These are phyloP conservation scores for Monilinia vaccinii-corymbosi DNA, from an alignment of 2,329 filamentous ascomycete genomes.

Conservation along the genomic window DNA sequence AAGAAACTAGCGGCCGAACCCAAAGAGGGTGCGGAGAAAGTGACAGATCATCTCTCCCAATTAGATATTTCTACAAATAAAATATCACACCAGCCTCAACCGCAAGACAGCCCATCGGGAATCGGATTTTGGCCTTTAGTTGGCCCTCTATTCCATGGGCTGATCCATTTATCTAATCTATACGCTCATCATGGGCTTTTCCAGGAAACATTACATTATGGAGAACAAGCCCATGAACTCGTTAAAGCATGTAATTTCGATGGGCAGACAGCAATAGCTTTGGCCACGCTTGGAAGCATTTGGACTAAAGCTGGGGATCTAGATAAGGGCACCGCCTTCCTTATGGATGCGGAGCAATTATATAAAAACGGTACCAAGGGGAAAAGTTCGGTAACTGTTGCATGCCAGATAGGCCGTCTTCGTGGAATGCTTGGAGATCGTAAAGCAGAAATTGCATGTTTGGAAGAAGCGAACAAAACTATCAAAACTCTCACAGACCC, in stretches of 20 bases:
- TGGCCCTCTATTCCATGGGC: constrained; percentile 59
- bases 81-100: constrained; percentile 32
- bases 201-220: constrained; percentile 80
- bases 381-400: constrained; percentile 39
- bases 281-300: constrained; percentile 46
- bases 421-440: constrained; percentile 38
- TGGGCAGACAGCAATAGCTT: constrained; percentile 42
- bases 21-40: constrained; percentile 19
- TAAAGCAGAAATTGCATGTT: constrained; percentile 39
- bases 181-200: constrained; percentile 81
- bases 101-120: constrained; percentile 36
- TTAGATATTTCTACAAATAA: constrained; percentile 31
- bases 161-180: constrained; percentile 65
- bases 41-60: constrained; percentile 29
- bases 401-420: constrained; percentile 48
- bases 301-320: constrained; percentile 49
- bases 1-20: background rate
- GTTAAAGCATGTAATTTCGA: constrained; percentile 35
- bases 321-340: constrained; percentile 46
- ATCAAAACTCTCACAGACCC: constrained; percentile 36
- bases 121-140: constrained; percentile 75
- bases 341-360: constrained; percentile 43
- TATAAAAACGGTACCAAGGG: constrained; percentile 39
- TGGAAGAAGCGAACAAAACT: constrained; percentile 38
- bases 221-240: constrained; percentile 73